Evolutionary conservation across 2,329 filamentous ascomycete species (phyloP), one percentile per base, ranked within the genome.

Genomic region (Thyridium curvatum): DNA sequence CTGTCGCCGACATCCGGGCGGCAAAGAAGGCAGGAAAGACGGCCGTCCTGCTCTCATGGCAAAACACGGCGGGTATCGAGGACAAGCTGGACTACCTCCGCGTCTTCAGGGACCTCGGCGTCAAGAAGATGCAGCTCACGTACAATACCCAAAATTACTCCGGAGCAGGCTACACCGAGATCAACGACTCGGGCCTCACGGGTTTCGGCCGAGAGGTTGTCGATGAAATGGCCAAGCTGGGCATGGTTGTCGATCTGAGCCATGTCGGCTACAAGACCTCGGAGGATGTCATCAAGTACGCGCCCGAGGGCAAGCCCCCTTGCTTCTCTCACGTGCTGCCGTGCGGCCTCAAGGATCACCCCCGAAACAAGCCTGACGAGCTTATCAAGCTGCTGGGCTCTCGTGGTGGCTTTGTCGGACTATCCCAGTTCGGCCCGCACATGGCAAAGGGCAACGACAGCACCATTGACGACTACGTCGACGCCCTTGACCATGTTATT

Each of bases 61-160:
- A 65, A 44, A 65, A 65, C 45, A 65, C 62, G 2, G 54, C 62
- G 1, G 61, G 60, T 4, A 65, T 65, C 39, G 61, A 65, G 42
- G 55, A 66, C 41, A 52, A 58, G 34, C 47, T 62, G 15, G 49
- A 61, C 35, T 61, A 64, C 42, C 45, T 65, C 12, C 46, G 62
- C 9, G 56, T 66, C 4, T 65, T 65, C 46, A 52, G 58, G 13
- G 61, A 65, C 37, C 47, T 65, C 13, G 62, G 61, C 21, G 60
- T 66, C 8, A 53, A 56, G 13, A 64, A 65, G 44, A 65, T 65
- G 62, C 61, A 65, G 45, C 51, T 66, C 34, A 65, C 61, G 2
- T 65, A 64, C 52, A 66, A 65, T 39, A 63, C 60, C 6, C 60
- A 65, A 34, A 65, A 65, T 44, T 65, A 65, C 50, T 59, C 56